Percentiles rank a stretch among this genome's conserved stretches.
These are phyloP conservation scores for Geranomyces michiganensis DNA, from an alignment of 192 early-diverging fungal genomes.

Conservation along the genomic window DNA sequence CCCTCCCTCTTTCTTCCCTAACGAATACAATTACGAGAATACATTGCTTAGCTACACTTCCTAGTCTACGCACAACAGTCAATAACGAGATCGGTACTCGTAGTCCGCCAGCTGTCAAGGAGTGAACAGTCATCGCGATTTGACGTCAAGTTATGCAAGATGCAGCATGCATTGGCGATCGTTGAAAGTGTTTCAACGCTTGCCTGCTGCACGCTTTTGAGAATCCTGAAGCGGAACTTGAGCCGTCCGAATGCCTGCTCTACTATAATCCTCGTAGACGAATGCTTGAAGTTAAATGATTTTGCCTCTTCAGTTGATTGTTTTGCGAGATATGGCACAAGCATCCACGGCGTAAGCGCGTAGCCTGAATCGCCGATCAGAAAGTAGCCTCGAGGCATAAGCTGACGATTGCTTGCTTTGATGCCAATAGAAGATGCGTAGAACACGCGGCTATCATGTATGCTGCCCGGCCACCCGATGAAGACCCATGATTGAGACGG, in stretches of 20 bases:
- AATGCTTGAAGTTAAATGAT: background rate
- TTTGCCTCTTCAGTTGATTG: background rate
- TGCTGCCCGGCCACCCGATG: constrained; percentile 3
- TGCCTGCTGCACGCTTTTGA: constrained; percentile 5
- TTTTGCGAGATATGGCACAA: background rate
- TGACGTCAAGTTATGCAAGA: no score
- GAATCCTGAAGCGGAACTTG: background rate
- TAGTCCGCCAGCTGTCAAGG: no score
- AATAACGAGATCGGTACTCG: no score
- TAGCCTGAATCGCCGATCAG: constrained; percentile 9
- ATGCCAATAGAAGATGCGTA: background rate
- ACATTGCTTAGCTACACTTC: no score
- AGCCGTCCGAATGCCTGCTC: constrained; percentile 10
- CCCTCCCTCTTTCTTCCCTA: no score
- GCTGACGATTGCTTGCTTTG: background rate
- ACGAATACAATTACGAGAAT: no score
- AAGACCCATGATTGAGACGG: background rate
- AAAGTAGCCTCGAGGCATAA: background rate
- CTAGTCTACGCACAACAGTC: no score
- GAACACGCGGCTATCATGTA: constrained; percentile 1
- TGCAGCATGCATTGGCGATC: no score
- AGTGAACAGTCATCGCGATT: no score
- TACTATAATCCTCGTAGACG: background rate
- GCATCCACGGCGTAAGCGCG: background rate
- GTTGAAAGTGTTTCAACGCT: background rate